Percentiles rank a stretch among this genome's conserved stretches.
Conservation (phyloP, 2,329 filamentous ascomycete species). For the Stenocarpella maydis region DNA sequence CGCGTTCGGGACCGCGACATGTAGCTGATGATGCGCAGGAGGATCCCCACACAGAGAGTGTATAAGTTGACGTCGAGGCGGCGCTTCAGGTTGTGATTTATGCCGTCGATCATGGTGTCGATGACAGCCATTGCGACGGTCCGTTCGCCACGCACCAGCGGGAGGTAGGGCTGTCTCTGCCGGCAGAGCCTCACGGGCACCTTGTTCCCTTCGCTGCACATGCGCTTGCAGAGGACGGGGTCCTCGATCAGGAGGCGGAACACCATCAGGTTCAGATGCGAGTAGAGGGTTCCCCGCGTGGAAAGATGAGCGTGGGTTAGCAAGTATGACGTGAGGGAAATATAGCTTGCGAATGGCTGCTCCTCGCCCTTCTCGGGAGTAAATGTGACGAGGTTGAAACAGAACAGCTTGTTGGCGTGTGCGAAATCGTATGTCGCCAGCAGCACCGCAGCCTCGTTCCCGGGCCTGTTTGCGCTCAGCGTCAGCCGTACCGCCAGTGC, state of each 20-base stretch:
- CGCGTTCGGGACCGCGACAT: slow-evolving; percentile 84
- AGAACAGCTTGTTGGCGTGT: slow-evolving; percentile 95
- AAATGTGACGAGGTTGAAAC: slow-evolving; percentile 78
- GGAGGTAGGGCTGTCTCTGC: slow-evolving; percentile 86
- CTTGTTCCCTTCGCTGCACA: slow-evolving; percentile 83
- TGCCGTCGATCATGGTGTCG: slow-evolving; percentile 87
- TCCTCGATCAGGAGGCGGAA: slow-evolving; percentile 90
- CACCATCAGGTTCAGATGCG: slow-evolving; percentile 84
- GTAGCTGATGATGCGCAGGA: slow-evolving; percentile 84
- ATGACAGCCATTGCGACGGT: slow-evolving; percentile 79
- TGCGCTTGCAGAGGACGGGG: slow-evolving; percentile 77
- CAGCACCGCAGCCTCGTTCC: slow-evolving; percentile 79
- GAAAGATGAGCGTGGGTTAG: slow-evolving; percentile 93
- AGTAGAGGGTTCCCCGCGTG: slow-evolving; percentile 78
- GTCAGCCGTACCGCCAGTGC: slow-evolving; percentile 9
- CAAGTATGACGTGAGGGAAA: slow-evolving; percentile 91
- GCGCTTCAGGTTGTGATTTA: slow-evolving; percentile 91
- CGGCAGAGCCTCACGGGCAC: slow-evolving; percentile 83
- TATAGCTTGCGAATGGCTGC: slow-evolving; percentile 79
- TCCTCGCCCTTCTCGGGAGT: slow-evolving; percentile 71
- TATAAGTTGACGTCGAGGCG: slow-evolving; percentile 88
- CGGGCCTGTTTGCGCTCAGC: slow-evolving; percentile 64
- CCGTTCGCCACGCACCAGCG: slow-evolving; percentile 75
- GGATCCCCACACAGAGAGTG: slow-evolving; percentile 79
- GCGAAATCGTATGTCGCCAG: slow-evolving; percentile 92